Conservation (phyloP, 2,329 filamentous ascomycete genomes). For the Fusarium sp. region DNA sequence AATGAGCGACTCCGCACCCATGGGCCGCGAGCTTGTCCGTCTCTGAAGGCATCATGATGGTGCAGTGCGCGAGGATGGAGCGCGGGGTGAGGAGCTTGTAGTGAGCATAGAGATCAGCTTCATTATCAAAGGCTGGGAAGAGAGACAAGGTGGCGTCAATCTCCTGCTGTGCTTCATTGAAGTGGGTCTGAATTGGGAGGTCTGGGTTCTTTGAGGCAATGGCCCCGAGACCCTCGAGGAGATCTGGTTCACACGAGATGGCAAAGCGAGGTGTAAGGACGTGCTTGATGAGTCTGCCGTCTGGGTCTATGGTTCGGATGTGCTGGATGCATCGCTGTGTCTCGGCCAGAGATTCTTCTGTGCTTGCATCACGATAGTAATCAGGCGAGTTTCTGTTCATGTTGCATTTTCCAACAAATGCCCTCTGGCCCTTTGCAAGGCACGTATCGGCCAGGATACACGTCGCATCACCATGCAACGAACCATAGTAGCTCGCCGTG, state of each 20-base stretch:
- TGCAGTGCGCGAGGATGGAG: slow-evolving; percentile 75
- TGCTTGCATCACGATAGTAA: slow-evolving; percentile 61
- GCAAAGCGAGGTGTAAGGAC: slow-evolving; percentile 70
- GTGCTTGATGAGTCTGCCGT: slow-evolving; percentile 56
- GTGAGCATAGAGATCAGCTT: slow-evolving; percentile 68
- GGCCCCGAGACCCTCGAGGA: slow-evolving; percentile 66
- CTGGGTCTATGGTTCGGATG: slow-evolving; percentile 58
- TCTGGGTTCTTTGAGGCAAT: slow-evolving; percentile 60
- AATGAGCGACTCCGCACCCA: slow-evolving; percentile 70
- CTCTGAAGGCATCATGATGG: slow-evolving; percentile 68
- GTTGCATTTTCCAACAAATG: slow-evolving; percentile 71
- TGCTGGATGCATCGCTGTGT: slow-evolving; percentile 62
- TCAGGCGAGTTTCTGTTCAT: slow-evolving; percentile 68
- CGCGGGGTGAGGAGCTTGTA: slow-evolving; percentile 65
- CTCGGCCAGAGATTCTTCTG: slow-evolving; percentile 59
- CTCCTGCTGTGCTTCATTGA: slow-evolving; percentile 72
- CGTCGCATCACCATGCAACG: slow-evolving; percentile 66
- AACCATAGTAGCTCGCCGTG: slow-evolving; percentile 70
- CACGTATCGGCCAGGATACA: slow-evolving; percentile 67
- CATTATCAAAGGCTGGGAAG: slow-evolving; percentile 66
- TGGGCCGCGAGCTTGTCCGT: slow-evolving; percentile 58
- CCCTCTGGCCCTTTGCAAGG: slow-evolving; percentile 64
- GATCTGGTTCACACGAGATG: slow-evolving; percentile 65
- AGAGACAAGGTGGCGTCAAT: slow-evolving; percentile 64
- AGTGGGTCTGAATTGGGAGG: slow-evolving; percentile 73